Conservation (phyloP, 2,329 filamentous ascomycete genomes). For the Chaetothyriales sp. region DNA sequence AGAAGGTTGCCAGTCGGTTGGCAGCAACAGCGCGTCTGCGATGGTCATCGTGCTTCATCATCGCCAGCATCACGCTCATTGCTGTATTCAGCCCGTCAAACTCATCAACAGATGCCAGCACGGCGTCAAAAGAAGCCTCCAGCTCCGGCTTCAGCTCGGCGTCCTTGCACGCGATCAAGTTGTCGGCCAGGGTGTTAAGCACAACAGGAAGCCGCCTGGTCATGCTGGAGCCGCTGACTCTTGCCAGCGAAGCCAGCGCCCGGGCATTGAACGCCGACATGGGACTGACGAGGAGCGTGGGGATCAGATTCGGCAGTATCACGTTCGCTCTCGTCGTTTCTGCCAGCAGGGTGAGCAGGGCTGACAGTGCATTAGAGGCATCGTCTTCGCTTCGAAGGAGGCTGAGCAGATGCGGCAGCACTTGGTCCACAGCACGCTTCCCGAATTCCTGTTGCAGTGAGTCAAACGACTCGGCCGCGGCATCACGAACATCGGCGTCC, state of each 20-base stretch:
- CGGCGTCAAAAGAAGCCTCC: conserved; percentile 67
- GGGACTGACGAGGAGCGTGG: conserved; percentile 75
- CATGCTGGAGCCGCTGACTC: conserved; percentile 82
- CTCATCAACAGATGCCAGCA: conserved; percentile 85
- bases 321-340: conserved; percentile 89
- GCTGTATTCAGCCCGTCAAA: conserved; percentile 88
- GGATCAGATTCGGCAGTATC: conserved; percentile 89
- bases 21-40: conserved; percentile 64
- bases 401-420: conserved; percentile 79
- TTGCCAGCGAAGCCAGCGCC: conserved; percentile 79
- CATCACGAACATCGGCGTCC: conserved; percentile 79
- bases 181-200: conserved; percentile 87
- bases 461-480: conserved; percentile 93
- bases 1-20: conserved; percentile 72
- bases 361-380: conserved; percentile 82
- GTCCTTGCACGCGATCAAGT: conserved; percentile 61
- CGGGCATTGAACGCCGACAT: conserved; percentile 92
- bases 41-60: conserved; percentile 89
- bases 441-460: conserved; percentile 84
- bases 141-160: conserved; percentile 60
- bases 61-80: conserved; percentile 79
- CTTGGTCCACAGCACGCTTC: conserved; percentile 88
- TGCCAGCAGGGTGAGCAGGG: conserved; percentile 82
- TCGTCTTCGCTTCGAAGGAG: conserved; percentile 74
- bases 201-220: conserved; percentile 78